Evolutionary conservation across 805 yeast species (phyloP).

Genomic region (Saccharomycopsis sp.): DNA sequence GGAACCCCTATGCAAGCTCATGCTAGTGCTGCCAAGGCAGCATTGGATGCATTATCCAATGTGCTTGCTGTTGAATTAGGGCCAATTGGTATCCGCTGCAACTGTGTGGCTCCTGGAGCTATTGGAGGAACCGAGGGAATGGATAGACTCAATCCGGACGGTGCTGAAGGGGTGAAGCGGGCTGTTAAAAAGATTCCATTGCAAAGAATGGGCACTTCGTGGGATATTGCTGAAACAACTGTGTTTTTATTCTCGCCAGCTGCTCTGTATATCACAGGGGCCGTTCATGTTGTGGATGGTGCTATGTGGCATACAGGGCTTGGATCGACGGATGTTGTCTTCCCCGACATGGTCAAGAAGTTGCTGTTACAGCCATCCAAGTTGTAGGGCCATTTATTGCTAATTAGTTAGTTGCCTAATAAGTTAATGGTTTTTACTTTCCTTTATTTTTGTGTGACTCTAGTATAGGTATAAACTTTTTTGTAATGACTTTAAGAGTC

Average conservation of each 20-base stretch:
- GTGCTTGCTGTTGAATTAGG: constrained; percentile 89
- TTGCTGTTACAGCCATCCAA: constrained; percentile 32
- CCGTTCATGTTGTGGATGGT: constrained; percentile 80
- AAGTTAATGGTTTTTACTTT: too few species aligned
- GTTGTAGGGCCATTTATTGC: constrained; percentile 23
- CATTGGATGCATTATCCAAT: constrained; percentile 80
- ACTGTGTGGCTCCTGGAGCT: constrained; percentile 89
- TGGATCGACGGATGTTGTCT: constrained; percentile 28
- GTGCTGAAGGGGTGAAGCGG: constrained; percentile 29
- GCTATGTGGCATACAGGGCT: constrained; percentile 80
- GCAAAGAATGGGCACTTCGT: constrained; percentile 35
- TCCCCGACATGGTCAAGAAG: constrained; percentile 37
- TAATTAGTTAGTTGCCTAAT: too few species aligned
- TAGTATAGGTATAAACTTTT: too few species aligned
- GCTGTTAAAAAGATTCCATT: constrained; percentile 47
- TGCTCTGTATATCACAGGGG: constrained; percentile 70
- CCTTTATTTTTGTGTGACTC: too few species aligned
- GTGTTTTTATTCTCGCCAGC: constrained; percentile 81
- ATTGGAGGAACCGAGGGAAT: constrained; percentile 85
- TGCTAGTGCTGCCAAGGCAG: constrained; percentile 95
- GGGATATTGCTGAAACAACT: constrained; percentile 84
- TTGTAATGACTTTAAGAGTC: too few species aligned
- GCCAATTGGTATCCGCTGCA: constrained; percentile 77
- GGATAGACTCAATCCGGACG: constrained; percentile 47
- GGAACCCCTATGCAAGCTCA: constrained; percentile 88